Evolutionary conservation across 352 stramenopile species (phyloP).

Genomic region (Pythium dissotocum): DNA sequence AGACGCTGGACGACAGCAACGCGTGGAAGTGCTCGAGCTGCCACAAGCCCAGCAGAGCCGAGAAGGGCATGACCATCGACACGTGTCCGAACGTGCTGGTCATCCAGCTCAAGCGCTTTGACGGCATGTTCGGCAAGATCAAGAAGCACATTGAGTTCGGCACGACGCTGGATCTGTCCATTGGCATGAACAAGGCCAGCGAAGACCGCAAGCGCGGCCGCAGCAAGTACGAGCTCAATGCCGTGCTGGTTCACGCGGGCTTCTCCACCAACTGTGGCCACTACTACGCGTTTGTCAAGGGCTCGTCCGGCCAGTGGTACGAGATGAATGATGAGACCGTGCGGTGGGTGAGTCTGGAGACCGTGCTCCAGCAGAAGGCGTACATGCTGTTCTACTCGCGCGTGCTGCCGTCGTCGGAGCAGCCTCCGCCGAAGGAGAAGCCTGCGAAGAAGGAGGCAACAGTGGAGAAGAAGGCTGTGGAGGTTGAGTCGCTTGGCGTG

Average conservation of each 20-base stretch:
- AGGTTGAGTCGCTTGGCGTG: conserved; percentile 4
- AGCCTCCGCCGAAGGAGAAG: conserved; percentile 36
- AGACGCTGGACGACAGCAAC: conserved; percentile 84
- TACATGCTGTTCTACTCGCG: conserved; percentile 93
- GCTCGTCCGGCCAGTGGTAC: conserved; percentile 89
- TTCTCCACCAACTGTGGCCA: conserved; percentile 90
- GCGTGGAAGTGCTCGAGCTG: conserved; percentile 87
- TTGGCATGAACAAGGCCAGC: conserved; percentile 53
- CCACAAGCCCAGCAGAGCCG: conserved; percentile 68
- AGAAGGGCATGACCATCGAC: conserved; percentile 85
- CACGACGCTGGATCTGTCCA: conserved; percentile 61
- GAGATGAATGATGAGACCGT: conserved; percentile 92
- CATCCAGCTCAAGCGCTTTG: conserved; percentile 91
- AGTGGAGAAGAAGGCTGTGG: conserved; percentile 1
- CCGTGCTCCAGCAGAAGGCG: conserved; percentile 84
- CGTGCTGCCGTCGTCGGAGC: conserved; percentile 51
- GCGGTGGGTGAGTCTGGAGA: conserved; percentile 84
- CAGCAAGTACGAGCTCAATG: conserved; percentile 75
- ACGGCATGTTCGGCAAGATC: conserved; percentile 87
- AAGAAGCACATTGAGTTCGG: conserved; percentile 86
- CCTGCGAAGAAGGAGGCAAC: conserved; percentile 11
- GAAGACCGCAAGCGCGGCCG: conserved; percentile 51
- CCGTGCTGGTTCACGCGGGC: conserved; percentile 86
- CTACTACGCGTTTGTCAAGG: conserved; percentile 91
- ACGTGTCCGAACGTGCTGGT: conserved; percentile 85